phyloP scores from a whole-genome alignment of 2,329 filamentous ascomycete species.

The Pseudogymnoascus sp. region DNA sequence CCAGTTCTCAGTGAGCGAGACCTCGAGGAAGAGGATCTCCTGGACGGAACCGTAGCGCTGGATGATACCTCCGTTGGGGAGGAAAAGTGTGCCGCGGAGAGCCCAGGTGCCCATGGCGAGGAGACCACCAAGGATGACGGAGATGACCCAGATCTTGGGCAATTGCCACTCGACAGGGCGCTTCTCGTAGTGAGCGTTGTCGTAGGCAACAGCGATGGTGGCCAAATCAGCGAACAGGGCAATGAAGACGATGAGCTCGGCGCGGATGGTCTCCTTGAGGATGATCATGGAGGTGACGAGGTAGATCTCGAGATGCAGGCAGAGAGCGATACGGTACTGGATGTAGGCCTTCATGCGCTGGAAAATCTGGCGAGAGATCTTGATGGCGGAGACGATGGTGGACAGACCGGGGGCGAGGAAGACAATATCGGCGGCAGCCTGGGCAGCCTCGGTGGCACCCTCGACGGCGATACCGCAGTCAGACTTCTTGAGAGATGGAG shows the following conservation, averaged over 20 bases:
- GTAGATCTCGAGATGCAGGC: conserved; percentile 81
- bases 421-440: conserved; percentile 86
- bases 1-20: conserved; percentile 90
- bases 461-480: conserved; percentile 93
- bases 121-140: conserved; percentile 56
- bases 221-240: conserved; percentile 72
- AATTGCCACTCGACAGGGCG: conserved; percentile 74
- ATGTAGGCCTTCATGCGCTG: conserved; percentile 97
- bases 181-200: conserved; percentile 67
- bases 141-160: conserved; percentile 75
- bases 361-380: conserved; percentile 92
- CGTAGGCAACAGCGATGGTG: conserved; percentile 70
- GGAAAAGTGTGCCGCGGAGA: conserved; percentile 60
- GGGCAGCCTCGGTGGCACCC: conserved; percentile 82
- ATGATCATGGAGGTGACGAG: conserved; percentile 71
- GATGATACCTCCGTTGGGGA: conserved; percentile 62
- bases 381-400: conserved; percentile 85
- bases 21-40: conserved; percentile 79
- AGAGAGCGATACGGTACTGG: conserved; percentile 88
- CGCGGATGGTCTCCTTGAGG: conserved; percentile 66
- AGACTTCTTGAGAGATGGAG: conserved; percentile 85
- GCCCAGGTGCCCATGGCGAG: conserved; percentile 67
- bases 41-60: conserved; percentile 67
- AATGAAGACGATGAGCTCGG: conserved; percentile 69
- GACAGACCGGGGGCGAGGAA: conserved; percentile 87